These are phyloP conservation scores for Sarocladium kiliense DNA, from an alignment of 2,329 filamentous ascomycete genomes.

Conservation along the genomic window DNA sequence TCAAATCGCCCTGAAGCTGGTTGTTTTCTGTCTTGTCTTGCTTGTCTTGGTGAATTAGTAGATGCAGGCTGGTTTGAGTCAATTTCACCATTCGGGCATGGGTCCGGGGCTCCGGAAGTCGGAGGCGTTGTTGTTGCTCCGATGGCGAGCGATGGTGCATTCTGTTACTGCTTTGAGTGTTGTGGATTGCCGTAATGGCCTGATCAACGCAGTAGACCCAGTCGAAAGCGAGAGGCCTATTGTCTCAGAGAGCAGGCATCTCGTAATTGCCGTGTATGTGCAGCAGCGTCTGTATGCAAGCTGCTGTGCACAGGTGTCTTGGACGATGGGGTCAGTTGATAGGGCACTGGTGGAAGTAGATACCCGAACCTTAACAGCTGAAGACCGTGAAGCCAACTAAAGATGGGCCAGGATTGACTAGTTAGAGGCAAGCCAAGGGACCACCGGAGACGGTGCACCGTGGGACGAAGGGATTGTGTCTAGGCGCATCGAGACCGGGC, in stretches of 20 bases:
- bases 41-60: neutral
- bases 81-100: neutral
- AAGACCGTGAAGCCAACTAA: neutral
- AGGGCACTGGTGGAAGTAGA: neutral
- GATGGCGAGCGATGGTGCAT: neutral
- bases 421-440: too few relatives aligned
- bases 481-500: neutral
- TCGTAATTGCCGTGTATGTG: too few relatives aligned
- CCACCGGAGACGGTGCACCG: too few relatives aligned
- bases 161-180: neutral
- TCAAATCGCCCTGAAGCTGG: too few relatives aligned
- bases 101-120: conserved; percentile 1
- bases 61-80: neutral
- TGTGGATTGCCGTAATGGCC: neutral
- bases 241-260: neutral
- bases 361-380: neutral
- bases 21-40: neutral
- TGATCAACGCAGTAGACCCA: neutral
- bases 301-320: neutral
- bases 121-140: neutral
- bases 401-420: neutral
- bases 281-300: neutral
- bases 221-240: neutral
- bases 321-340: neutral
- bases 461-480: neutral